A percentile compares a stretch with the other conserved stretches of the same genome.
Evolutionary conservation across 805 yeast species (phyloP).

Genomic region (Candida jianshihensis): DNA sequence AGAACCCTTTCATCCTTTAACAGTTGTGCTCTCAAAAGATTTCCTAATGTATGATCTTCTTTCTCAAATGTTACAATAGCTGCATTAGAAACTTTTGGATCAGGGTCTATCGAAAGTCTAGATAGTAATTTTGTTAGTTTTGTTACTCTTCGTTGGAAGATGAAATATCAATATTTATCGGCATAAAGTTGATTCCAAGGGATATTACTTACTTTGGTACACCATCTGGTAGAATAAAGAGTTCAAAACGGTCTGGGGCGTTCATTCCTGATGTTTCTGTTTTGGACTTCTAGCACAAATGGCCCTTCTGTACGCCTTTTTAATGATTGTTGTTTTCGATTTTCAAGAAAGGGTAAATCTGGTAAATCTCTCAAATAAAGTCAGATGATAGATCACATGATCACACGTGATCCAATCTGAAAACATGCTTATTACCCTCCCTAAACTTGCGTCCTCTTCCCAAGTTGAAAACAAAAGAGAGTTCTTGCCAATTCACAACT

Average conservation of each 20-base stretch:
- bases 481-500: no score
- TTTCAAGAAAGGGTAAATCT: no score
- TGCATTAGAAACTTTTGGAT: constrained; percentile 91
- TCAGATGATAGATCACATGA: no score
- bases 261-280: constrained; percentile 49
- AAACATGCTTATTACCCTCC: no score
- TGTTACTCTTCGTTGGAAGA: not conserved
- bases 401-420: no score
- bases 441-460: no score
- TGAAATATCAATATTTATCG: no score
- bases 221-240: constrained; percentile 95
- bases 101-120: constrained; percentile 82
- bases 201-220: constrained; percentile 66
- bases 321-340: no score
- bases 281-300: not conserved
- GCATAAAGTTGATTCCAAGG: no score
- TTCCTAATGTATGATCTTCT: constrained; percentile 96
- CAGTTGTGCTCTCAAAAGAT: constrained; percentile 78
- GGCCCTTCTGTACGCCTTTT: not conserved
- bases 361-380: no score
- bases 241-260: constrained; percentile 98
- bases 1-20: constrained; percentile 82
- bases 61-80: constrained; percentile 89
- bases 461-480: no score
- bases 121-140: constrained; percentile 3